Conservation (phyloP, 805 yeast species). For the Pichia gijzeniarum region DNA sequence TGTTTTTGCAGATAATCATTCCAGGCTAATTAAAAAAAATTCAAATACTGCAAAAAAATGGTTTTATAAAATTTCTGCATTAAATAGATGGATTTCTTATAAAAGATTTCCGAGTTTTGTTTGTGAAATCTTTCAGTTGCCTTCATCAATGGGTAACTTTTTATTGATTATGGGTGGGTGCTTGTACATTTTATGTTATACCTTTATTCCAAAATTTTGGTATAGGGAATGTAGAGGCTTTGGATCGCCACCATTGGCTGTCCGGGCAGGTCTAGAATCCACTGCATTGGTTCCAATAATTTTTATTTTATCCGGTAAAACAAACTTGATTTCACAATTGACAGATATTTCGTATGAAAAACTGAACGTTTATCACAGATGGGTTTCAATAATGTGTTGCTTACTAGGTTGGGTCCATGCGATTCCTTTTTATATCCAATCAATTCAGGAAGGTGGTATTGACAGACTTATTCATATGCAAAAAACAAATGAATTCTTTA, state of each 20-base stretch:
- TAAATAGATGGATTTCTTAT: slow-evolving; percentile 28
- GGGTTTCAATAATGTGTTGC: slow-evolving; percentile 36
- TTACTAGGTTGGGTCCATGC: slow-evolving; percentile 44
- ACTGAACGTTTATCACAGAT: slow-evolving; percentile 45
- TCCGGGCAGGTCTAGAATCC: slow-evolving; percentile 46
- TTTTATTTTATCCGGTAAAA: slow-evolving; percentile 45
- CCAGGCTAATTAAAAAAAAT: slow-evolving; percentile 2
- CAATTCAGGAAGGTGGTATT: slow-evolving; percentile 43
- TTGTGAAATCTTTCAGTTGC: slow-evolving; percentile 33
- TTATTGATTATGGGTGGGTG: slow-evolving; percentile 28
- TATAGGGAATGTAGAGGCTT: slow-evolving; percentile 47
- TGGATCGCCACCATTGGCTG: slow-evolving; percentile 55
- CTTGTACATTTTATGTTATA: slow-evolving; percentile 30
- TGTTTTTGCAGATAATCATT: slow-evolving; percentile 16
- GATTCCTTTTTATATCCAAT: slow-evolving; percentile 43
- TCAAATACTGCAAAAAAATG: slow-evolving; percentile 4
- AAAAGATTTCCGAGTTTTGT: slow-evolving; percentile 28
- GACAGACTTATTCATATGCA: slow-evolving; percentile 22
- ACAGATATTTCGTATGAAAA: slow-evolving; percentile 54
- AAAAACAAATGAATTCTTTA: slow-evolving; percentile 20
- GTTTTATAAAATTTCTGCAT: slow-evolving; percentile 24
- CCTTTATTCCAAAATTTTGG: slow-evolving; percentile 43
- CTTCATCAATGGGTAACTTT: slow-evolving; percentile 33
- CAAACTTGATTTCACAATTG: slow-evolving; percentile 40
- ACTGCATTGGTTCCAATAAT: slow-evolving; percentile 46